Conservation (phyloP, 73 alveolate genomes). For the Tetrahymena borealis region DNA sequence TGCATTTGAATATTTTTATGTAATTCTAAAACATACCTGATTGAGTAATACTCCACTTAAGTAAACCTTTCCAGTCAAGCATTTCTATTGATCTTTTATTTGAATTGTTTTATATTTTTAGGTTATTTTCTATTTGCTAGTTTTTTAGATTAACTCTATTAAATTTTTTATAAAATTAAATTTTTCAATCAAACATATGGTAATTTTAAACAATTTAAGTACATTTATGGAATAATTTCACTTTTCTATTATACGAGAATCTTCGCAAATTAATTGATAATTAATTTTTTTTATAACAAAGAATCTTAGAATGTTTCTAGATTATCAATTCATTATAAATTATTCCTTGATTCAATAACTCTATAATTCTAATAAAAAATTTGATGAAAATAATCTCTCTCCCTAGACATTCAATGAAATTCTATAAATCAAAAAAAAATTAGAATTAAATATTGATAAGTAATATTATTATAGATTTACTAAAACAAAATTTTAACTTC, state of each 20-base stretch:
- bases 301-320: neutral
- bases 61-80: slow-evolving; percentile 39
- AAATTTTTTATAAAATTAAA: neutral
- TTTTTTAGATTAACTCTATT: neutral
- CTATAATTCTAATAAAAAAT: no score
- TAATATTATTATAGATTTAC: no score
- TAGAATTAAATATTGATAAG: no score
- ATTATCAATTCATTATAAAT: neutral
- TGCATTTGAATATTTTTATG: neutral
- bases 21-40: neutral
- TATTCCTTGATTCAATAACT: no score
- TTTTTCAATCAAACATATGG: neutral
- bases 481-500: no score
- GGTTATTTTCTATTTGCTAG: neutral
- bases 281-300: neutral
- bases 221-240: neutral
- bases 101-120: neutral
- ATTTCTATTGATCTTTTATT: neutral
- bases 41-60: slow-evolving; percentile 16
- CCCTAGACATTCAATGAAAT: no score
- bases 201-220: neutral
- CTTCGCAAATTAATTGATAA: neutral
- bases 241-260: neutral
- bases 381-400: no score
- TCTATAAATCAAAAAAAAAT: no score